These are phyloP conservation scores for Rhododendron simsii DNA, from an alignment of 148 eudicot genomes.

Conservation along the genomic window DNA sequence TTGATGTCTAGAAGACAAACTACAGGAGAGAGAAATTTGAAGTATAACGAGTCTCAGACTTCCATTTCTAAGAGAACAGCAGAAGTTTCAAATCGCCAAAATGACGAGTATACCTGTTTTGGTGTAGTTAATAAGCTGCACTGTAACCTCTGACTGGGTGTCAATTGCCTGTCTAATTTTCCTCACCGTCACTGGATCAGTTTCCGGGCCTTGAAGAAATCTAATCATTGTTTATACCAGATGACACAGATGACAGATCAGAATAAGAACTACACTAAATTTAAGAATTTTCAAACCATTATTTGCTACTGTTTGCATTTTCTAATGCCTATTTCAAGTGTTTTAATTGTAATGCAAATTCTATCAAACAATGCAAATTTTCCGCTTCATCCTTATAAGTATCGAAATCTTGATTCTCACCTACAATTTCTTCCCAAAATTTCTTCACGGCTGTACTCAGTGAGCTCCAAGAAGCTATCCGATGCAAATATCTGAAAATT, in stretches of 20 bases:
- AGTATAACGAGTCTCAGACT: background rate
- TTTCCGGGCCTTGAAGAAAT: conserved; percentile 99
- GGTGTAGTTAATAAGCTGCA: conserved; percentile 97
- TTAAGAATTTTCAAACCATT: background rate
- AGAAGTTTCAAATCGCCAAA: conserved; percentile 7
- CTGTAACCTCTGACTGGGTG: conserved; percentile 79
- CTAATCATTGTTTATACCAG: conserved; percentile 25
- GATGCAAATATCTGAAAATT: conserved; percentile 81
- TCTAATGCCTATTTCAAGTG: background rate
- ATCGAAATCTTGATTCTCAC: conserved; percentile 21
- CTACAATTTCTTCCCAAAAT: conserved; percentile 98
- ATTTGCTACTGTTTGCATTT: background rate
- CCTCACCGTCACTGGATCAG: conserved; percentile 85
- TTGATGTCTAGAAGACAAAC: background rate
- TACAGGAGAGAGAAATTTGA: background rate
- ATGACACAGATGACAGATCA: background rate
- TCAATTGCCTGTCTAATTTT: conserved; percentile 87
- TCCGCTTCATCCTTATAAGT: background rate
- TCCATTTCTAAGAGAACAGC: background rate
- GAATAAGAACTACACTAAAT: background rate
- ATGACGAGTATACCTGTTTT: conserved; percentile 57
- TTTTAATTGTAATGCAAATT: background rate
- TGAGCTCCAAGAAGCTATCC: conserved; percentile 99
- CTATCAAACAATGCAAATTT: background rate
- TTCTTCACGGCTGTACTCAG: conserved; percentile 97